Evolutionary conservation across 2,329 filamentous ascomycete species (phyloP).

Genomic region (Colletotrichum sublineola): DNA sequence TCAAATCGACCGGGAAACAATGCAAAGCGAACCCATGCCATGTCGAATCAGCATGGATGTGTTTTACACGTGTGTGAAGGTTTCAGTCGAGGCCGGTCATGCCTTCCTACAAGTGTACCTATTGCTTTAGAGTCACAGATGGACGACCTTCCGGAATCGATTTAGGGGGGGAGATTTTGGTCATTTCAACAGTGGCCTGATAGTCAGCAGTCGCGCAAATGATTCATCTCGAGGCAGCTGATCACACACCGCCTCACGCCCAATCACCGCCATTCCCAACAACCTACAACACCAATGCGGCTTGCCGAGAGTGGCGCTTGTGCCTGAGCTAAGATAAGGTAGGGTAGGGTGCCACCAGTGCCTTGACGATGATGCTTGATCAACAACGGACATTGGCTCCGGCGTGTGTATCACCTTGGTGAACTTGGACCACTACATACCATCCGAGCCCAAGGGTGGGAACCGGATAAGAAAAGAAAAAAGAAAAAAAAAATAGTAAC

Average conservation of each 20-base stretch:
- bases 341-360: background rate
- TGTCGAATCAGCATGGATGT: slow-evolving; percentile 16
- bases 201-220: background rate
- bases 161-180: background rate
- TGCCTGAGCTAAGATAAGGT: background rate
- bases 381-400: background rate
- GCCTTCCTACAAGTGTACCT: background rate
- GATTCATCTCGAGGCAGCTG: background rate
- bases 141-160: background rate
- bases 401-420: background rate
- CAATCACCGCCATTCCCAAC: slow-evolving; percentile 1
- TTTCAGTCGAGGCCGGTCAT: background rate
- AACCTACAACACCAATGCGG: background rate
- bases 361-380: background rate
- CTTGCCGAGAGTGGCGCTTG: slow-evolving; percentile 6
- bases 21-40: slow-evolving; percentile 7
- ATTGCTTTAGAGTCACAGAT: background rate
- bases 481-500: too few relatives aligned
- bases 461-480: background rate
- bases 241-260: background rate
- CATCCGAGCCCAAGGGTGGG: background rate
- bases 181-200: slow-evolving; percentile 4
- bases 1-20: slow-evolving; percentile 19
- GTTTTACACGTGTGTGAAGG: slow-evolving; percentile 19
- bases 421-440: background rate